Evolutionary conservation across 345 rosid species (phyloP).

Genomic region (Clausena lansium): DNA sequence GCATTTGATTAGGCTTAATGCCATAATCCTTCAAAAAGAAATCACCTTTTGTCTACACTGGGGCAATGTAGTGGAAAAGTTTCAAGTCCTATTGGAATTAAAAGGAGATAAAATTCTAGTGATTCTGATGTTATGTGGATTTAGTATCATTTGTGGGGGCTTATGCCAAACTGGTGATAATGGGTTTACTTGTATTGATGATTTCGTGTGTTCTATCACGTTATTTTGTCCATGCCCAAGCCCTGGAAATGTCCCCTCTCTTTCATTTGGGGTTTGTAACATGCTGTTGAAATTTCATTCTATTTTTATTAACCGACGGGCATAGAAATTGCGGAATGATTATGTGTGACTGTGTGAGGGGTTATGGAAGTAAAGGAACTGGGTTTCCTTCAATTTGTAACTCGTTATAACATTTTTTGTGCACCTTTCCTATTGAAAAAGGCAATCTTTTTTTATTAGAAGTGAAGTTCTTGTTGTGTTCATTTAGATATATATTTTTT

Average conservation of each 20-base stretch:
- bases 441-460: neutral
- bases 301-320: neutral
- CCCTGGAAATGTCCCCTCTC: neutral
- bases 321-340: neutral
- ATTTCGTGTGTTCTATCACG: neutral
- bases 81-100: neutral
- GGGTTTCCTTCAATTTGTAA: neutral
- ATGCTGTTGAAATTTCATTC: neutral
- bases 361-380: neutral
- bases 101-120: neutral
- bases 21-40: neutral
- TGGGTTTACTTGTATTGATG: neutral
- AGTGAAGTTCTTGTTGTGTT: neutral
- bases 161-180: neutral
- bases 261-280: neutral
- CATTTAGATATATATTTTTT: neutral
- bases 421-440: neutral
- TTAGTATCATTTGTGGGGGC: neutral
- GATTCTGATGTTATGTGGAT: neutral
- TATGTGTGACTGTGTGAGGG: neutral
- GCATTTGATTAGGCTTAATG: neutral
- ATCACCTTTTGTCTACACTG: neutral
- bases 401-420: neutral
- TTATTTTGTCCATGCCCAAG: neutral
- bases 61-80: neutral